Conservation (phyloP, 106 monocot genomes). For the Dendrobium catenatum region DNA sequence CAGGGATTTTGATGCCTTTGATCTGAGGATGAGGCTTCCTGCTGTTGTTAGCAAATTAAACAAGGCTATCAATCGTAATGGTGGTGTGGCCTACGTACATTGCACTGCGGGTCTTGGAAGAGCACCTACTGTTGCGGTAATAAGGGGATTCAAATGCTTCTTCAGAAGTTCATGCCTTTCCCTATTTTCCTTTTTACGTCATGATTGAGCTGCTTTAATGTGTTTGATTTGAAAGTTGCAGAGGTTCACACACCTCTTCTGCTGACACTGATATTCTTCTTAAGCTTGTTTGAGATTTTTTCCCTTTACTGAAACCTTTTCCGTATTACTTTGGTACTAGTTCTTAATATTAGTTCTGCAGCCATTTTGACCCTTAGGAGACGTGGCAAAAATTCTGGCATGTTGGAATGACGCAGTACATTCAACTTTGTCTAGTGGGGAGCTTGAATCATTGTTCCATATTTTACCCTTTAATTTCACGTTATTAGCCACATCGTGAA, state of each 20-base stretch:
- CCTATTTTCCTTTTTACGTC: not conserved
- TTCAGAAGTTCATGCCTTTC: not conserved
- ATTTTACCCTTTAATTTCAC: not conserved
- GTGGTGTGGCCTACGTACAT: constrained; percentile 95
- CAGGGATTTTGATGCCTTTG: constrained; percentile 99
- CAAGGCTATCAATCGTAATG: constrained; percentile 68
- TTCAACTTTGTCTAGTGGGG: not conserved
- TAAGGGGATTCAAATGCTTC: not conserved
- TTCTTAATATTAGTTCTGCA: not conserved
- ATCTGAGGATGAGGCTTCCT: constrained; percentile 97
- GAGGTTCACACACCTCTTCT: not conserved
- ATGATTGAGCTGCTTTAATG: not conserved
- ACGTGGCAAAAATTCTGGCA: not conserved
- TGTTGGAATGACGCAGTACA: not conserved
- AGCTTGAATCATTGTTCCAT: not conserved
- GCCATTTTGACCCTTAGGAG: not conserved
- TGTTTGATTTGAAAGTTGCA: not conserved
- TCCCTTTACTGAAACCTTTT: not conserved
- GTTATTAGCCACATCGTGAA: not conserved
- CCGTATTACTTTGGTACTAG: not conserved
- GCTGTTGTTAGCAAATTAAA: constrained; percentile 74
- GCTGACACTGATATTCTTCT: not conserved
- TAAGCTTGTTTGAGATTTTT: not conserved
- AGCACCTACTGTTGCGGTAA: constrained; percentile 89
- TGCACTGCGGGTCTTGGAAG: constrained; percentile 99